Evolutionary conservation across 2,329 filamentous ascomycete genomes (phyloP), one percentile per base, ranked within the genome.

Genomic region (Clathrospora elynae): DNA sequence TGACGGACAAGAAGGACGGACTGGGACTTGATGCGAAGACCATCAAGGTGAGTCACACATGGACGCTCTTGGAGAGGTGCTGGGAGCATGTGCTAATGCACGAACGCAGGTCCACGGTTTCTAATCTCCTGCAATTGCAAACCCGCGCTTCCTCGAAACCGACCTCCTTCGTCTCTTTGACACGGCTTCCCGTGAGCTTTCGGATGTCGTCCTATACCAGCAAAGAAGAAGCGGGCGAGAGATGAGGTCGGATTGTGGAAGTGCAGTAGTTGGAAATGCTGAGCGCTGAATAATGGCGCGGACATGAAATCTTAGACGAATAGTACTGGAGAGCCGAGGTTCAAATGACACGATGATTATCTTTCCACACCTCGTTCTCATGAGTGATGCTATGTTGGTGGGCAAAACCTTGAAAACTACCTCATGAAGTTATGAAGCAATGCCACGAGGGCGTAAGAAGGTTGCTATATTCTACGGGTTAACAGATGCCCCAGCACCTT

Each of bases 21-120:
- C 83, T 97, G 67, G 90, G 89, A 75, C 86, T 96, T 71, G 90
- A 96, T 77, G 81, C 86, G 73, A 95, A 96, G 84, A 95, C 87
- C 77, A 96, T 97, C 78, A 97, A 97, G 83, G 88, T 92, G 51
- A 52, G 54, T 58, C 33, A 46, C 12, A 6, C 12, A n/a, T 33
- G 19, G 6, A 35, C 40, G 17, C 12, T 16, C n/a, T n/a, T n/a
- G n/a, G 26, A 25, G 24, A 35, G 25, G 35, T 22, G 10, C 10
- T 5, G 14, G 29, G 28, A 13, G 24, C 38, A n/a, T n/a, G n/a
- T 46, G 22, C 44, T 18, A 8, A 14, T 17, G 5, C 8, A 25
- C 8, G 11, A n/a, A 13, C 29, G 20, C 47, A 68, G 64, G 64
- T 68, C 52, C 64, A 68, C 49, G 64, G 64, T 55, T 68, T 68